Base-by-base conservation (phyloP, 305 asterid genomes). In the Petunia hybrid region DNA sequence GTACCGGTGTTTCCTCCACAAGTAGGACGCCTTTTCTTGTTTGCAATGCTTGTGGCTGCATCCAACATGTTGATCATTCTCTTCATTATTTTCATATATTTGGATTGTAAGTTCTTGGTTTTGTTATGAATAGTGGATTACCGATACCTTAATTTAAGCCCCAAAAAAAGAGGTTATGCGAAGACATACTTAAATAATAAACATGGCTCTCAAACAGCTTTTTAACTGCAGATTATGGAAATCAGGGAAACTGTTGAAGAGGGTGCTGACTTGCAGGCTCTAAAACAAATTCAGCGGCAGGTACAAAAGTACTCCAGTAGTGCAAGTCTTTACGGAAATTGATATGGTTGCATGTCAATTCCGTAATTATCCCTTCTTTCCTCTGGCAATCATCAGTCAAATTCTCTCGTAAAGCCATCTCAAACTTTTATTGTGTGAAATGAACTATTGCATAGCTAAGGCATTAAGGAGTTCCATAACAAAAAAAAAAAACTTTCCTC, bases 221-320 rank as follows among this genome's bases (percentile, higher is more conserved):
- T 82, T 78, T 67, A 80, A 63, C 7, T 86, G 87, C 91, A 94
- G 99, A 87, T 95, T 80, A 88, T 95, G 94, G 98, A 95, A 82
- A 85, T 95, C 45, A 91, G 98, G 88, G 99, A 94, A 88, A 87
- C 94, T 59, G 95, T 95, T 69, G 98, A 94, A 14, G 99, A 92
- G 84, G 95, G 97, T 22, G 83, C 78, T 55, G 96, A 90, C 45
- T 48, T 85, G 36, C 85, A 84, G 71, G 86, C 90, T 71, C 84
- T 95, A 46, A 89, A 86, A 82, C 87, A 89, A 83, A 91, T 95
- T 82, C 94, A 91, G 84, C 85, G 83, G 57, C 91, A 92, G 98
- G 97, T 93, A 85, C 22, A 73, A 12, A 5, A 46, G 61, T 1
- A 5, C 41, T 0, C 3, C 10, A 45, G 59, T 22, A 22, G 59